Evolutionary conservation across 1,284 basidiomycete species (phyloP), one percentile per base, ranked within the genome.

Genomic region (Trametes pubescens): DNA sequence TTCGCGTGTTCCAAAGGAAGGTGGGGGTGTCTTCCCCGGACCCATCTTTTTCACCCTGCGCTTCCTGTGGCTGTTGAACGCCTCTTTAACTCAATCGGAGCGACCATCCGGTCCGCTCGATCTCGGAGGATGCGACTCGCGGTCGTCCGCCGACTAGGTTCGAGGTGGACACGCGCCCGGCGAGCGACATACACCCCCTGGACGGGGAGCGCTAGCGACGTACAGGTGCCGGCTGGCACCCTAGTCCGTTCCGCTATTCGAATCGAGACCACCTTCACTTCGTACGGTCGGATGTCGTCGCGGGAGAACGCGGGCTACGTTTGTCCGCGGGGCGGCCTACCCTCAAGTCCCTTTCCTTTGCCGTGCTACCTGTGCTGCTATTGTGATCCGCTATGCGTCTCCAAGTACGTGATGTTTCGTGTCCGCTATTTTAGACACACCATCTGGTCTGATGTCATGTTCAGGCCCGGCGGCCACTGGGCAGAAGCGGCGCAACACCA

Each of bases 1-100:
- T 67, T 67, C 63, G 60, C 47, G 51, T 11, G 18, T 67, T 62
- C 61, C 38, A 47, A 32, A 21, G 38, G 66, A 67, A 65, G 26
- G 49, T 34, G 48, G n/a, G 35, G 44, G 47, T 13, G 47, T 26
- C 40, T 38, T 59, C 59, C 46, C 22, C 40, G 49, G 57, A 40
- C 43, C 34, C 60, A 57, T 53, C 46, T 61, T 34, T 44, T 63
- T 60, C 18, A 53, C 14, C 44, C 38, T 51, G 35, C 57, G 57
- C 49, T 60, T 62, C 62, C 55, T 62, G 55, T 62, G 55, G 63
- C 58, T 47, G 57, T 44, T 53, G 51, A 40, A 62, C 57, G 60
- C 43, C 52, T 54, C 47, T 43, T 51, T 51, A 62, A 63, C 58
- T 53, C 58, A 62, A 67, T 65, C 47, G 61, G 63, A 63, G 43